Conservation (phyloP, 768 basidiomycete genomes). For the Tricholoma flavovirens region DNA sequence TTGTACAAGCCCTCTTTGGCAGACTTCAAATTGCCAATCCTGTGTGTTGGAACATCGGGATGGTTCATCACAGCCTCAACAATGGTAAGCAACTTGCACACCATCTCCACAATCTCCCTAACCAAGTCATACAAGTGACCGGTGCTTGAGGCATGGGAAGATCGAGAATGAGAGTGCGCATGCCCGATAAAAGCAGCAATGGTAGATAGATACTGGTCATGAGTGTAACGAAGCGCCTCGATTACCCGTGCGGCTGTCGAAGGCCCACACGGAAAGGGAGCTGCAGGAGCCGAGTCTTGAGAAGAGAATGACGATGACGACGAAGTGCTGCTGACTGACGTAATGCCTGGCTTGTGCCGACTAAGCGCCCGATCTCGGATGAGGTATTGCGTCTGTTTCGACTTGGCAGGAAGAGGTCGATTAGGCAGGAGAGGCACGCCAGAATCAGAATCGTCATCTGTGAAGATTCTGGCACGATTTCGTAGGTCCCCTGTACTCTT, state of each 20-base stretch:
- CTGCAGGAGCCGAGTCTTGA: constrained; percentile 44
- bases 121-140: constrained; percentile 93
- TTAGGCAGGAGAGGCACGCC: constrained; percentile 31
- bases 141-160: constrained; percentile 88
- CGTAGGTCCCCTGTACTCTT: constrained; percentile 53
- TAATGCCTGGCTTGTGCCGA: constrained; percentile 37
- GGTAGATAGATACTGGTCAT: constrained; percentile 87
- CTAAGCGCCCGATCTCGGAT: constrained; percentile 27
- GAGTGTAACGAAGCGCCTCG: constrained; percentile 74
- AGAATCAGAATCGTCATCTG: constrained; percentile 33
- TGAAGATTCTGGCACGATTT: constrained; percentile 15
- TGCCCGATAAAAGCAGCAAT: constrained; percentile 98
- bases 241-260: constrained; percentile 63
- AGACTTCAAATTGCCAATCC: constrained; percentile 56
- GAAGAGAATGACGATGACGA: constrained; percentile 64
- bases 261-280: constrained; percentile 69
- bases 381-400: constrained; percentile 11
- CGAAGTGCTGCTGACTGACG: constrained; percentile 68
- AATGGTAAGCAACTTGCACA: constrained; percentile 84
- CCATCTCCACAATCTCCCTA: constrained; percentile 90
- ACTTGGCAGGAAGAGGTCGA: constrained; percentile 12
- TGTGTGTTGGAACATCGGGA: constrained; percentile 58
- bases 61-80: constrained; percentile 85
- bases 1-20: constrained; percentile 82
- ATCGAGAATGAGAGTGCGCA: constrained; percentile 86